Base-by-base conservation (phyloP, 2,329 filamentous ascomycete species). In the Arthrobotrys sinensis region DNA sequence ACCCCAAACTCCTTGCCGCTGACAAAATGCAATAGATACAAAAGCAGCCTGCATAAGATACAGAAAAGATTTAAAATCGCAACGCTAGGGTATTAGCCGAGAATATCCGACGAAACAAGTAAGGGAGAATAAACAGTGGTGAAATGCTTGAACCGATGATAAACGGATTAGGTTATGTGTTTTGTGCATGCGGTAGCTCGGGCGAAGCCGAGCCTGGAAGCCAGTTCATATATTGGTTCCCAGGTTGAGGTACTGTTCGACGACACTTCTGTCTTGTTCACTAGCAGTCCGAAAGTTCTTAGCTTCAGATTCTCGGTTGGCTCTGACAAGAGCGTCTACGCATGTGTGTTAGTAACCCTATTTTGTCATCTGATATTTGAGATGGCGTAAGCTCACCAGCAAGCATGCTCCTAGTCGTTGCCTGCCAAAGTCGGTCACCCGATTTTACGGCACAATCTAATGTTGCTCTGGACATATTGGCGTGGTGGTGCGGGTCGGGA, bases 381-480 rank as follows among this genome's bases (percentile, higher is more conserved):
- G 55, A 8, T 3, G 24, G 14, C 6, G 16, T 7, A 36, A 34
- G 55, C 67, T 28, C 57, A 78, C 75, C 75, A 24, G 66, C 67
- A 32, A 72, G 68, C 75, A 78, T 72, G 46, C 32, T 72, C 53
- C 53, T 67, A 38, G 67, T 78, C 10, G 67, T 68, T 34, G 62
- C 75, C 32, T 78, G 75, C 75, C 67, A 78, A 21, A 78, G 62
- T 21, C 65, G 57, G 53, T 78, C 75, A 38, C 75, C 75, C 11
- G 75, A 78, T 32, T 78, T 78, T 43, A 67, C 24, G 24, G 75
- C 75, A 64, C 67, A 72, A 32, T 78, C 75, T 32, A 71, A 28
- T 19, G 75, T 78, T 19, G 75, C 75, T 45, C 75, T 67, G 5
- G 75, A 78, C 75, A 78, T 78, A 52, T 78, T 78, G 21, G 67